A percentile compares a stretch with the other conserved stretches of the same genome.
phyloP scores from a whole-genome alignment of 1,139 yeast genomes.

The Hemisphaericaspora lyxosophila region DNA sequence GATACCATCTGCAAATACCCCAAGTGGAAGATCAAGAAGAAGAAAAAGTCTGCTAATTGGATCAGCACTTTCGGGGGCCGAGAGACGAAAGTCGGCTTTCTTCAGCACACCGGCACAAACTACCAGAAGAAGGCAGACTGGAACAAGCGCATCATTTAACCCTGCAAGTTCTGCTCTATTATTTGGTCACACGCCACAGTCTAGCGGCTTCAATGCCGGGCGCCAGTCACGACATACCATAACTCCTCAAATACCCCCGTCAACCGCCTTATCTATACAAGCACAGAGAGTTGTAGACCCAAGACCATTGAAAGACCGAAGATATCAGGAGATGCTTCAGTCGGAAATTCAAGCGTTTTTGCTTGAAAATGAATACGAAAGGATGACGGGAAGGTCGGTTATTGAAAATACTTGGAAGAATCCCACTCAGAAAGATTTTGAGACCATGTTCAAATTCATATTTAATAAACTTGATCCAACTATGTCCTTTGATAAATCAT shows the following conservation, averaged over 20 bases:
- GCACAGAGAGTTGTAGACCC: constrained; percentile 46
- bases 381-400: constrained; percentile 70
- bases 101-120: constrained; percentile 42
- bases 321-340: constrained; percentile 62
- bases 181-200: constrained; percentile 16
- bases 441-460: constrained; percentile 73
- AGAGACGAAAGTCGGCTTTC: constrained; percentile 12
- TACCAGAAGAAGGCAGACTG: constrained; percentile 34
- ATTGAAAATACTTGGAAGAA: constrained; percentile 63
- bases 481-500: constrained; percentile 57
- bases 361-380: constrained; percentile 62
- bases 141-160: constrained; percentile 13
- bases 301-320: constrained; percentile 74
- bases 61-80: not conserved
- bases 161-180: constrained; percentile 18
- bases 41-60: not conserved
- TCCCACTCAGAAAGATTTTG: constrained; percentile 90
- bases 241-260: constrained; percentile 9
- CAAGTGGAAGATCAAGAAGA: constrained; percentile 1
- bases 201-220: constrained; percentile 3
- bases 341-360: constrained; percentile 69
- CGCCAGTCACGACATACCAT: constrained; percentile 3
- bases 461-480: constrained; percentile 79
- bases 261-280: not conserved
- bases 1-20: not conserved